Evolutionary conservation across 768 basidiomycete species (phyloP), one percentile per base, ranked within the genome.

Genomic region (Strobilomyces dryophilus): DNA sequence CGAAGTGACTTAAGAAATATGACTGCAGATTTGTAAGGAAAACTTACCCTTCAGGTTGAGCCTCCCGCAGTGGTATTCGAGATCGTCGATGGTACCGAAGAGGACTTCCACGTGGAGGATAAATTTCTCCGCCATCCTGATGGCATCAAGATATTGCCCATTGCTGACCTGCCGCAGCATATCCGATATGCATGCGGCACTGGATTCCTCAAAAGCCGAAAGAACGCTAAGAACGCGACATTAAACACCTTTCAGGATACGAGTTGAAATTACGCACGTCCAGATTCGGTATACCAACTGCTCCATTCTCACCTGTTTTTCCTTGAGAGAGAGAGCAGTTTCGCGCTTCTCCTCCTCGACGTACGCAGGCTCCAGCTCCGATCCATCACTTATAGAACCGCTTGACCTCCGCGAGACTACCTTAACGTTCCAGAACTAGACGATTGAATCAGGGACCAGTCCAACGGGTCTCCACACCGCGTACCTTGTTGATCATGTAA

Each of bases 401-500:
- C 78, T 83, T 41, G 89, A 86, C 66, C 89, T 71, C 56, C 87
- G 80, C 34, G 87, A 82, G 53, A 83, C 84, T 5, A 92, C 85
- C 71, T 98, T 97, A 68, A 98, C 95, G 68, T 98, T 99, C 97
- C 97, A 98, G 73, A 98, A 98, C 93, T 97, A 67, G 26, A 53
- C 8, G 42, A 32, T 31, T 52, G 17, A 18, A 58, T 68, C 27
- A 65, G 44, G 37, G 47, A 44, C 14, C 9, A 27, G 54, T 44
- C 29, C 29, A 37, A 29, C n/a, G 20, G 8, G 45, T 52, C 47
- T 17, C 41, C 27, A 39, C 8, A 40, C 10, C 1, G 57, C 80
- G 52, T 57, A 95, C 95, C 80, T 98, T 98, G 73, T 98, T 95
- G 61, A 99, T 98, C 95, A 98, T 98, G 71, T 98, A 98, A 70